Conservation (phyloP, 495 filamentous ascomycete genomes). For the Penicillium malachiteum region DNA sequence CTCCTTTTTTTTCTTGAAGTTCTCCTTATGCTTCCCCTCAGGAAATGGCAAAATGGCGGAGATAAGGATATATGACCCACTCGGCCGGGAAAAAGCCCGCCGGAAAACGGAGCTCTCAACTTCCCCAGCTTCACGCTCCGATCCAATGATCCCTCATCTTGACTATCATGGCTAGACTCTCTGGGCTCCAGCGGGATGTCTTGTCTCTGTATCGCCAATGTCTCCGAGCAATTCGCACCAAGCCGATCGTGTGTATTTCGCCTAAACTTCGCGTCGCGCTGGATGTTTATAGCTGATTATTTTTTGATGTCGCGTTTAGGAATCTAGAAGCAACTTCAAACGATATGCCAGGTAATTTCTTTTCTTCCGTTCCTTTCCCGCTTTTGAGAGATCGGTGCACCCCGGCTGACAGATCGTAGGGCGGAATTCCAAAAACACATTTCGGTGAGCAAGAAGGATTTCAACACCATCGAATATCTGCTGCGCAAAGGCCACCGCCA, state of each 20-base stretch:
- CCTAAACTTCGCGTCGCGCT: background rate
- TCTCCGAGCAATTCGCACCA: slow-evolving; percentile 74
- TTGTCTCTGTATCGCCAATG: slow-evolving; percentile 83
- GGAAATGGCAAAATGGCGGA: background rate
- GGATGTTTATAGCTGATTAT: background rate
- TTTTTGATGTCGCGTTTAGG: slow-evolving; percentile 32
- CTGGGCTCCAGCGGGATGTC: slow-evolving; percentile 90
- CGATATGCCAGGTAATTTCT: slow-evolving; percentile 52
- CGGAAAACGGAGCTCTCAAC: slow-evolving; percentile 23
- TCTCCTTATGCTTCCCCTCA: background rate
- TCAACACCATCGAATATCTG: slow-evolving; percentile 82
- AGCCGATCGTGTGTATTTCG: slow-evolving; percentile 63
- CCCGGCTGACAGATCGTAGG: slow-evolving; percentile 40
- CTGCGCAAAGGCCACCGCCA: slow-evolving; percentile 82
- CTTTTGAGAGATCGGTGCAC: slow-evolving; percentile 2
- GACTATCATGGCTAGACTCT: slow-evolving; percentile 52
- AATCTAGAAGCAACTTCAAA: slow-evolving; percentile 53
- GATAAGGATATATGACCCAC: slow-evolving; percentile 4
- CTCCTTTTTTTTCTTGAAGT: background rate
- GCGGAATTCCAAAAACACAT: slow-evolving; percentile 74
- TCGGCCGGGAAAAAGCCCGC: slow-evolving; percentile 25
- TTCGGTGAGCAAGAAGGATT: slow-evolving; percentile 79
- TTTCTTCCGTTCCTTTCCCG: slow-evolving; percentile 5
- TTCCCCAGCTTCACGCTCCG: slow-evolving; percentile 8
- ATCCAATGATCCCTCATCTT: slow-evolving; percentile 1